Evolutionary conservation across 139 green algal genomes (phyloP).

Genomic region (Chlorella sp.): DNA sequence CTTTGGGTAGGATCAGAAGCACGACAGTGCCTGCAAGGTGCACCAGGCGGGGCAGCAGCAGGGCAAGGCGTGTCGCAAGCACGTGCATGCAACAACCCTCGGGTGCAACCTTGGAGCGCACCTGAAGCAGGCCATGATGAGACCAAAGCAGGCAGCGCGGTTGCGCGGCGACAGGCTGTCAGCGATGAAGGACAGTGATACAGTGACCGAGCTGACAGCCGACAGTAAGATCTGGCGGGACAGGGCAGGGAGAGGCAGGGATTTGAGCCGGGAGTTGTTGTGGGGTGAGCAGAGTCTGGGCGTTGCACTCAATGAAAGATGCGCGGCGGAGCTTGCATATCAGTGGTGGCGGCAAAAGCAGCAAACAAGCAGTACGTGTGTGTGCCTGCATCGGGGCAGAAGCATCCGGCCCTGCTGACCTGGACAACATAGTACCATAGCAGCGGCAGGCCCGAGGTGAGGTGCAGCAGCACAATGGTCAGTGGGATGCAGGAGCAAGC

Average conservation of each 20-base stretch:
- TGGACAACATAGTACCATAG: conserved; percentile 54
- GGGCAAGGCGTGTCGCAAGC: too few relatives aligned
- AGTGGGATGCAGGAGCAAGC: conserved; percentile 47
- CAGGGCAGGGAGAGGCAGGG: not conserved
- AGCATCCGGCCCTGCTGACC: conserved; percentile 19
- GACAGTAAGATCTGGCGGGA: conserved; percentile 46
- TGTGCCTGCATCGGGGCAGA: too few relatives aligned
- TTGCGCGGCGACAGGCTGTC: conserved; percentile 63
- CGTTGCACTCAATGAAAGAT: too few relatives aligned
- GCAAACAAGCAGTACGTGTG: too few relatives aligned
- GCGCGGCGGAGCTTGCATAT: too few relatives aligned
- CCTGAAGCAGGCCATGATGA: conserved; percentile 66
- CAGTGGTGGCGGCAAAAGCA: too few relatives aligned
- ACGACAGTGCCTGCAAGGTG: too few relatives aligned
- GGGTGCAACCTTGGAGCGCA: too few relatives aligned
- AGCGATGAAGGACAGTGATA: conserved; percentile 64
- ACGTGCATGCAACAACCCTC: too few relatives aligned
- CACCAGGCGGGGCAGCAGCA: not conserved
- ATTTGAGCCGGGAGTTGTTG: too few relatives aligned
- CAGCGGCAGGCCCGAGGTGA: conserved; percentile 52
- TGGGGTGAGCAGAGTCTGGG: too few relatives aligned
- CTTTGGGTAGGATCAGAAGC: too few relatives aligned
- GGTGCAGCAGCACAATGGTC: conserved; percentile 63
- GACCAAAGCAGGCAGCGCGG: conserved; percentile 65
- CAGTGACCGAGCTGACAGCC: conserved; percentile 63